These are phyloP conservation scores for Tricholoma sp. DNA, from an alignment of 768 basidiomycete genomes.

Conservation along the genomic window DNA sequence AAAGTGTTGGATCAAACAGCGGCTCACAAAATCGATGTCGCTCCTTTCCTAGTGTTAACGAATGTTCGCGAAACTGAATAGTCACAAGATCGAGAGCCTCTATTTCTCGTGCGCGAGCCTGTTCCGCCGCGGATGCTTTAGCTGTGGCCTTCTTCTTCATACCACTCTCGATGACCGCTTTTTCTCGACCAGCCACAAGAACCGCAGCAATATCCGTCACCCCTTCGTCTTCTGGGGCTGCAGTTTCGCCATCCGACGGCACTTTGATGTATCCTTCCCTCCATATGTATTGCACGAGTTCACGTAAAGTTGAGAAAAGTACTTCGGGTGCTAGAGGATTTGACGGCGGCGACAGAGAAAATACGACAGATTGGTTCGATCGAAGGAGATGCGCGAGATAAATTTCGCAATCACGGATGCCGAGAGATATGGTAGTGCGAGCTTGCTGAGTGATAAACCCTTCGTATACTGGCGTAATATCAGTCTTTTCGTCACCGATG, in stretches of 20 bases:
- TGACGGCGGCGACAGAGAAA: conserved; percentile 50
- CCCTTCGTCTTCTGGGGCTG: conserved; percentile 70
- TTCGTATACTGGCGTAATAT: conserved; percentile 75
- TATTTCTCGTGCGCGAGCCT: conserved; percentile 76
- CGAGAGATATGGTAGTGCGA: conserved; percentile 54
- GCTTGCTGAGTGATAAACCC: conserved; percentile 55
- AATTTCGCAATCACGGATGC: conserved; percentile 64
- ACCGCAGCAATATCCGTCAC: conserved; percentile 88
- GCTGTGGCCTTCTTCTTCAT: conserved; percentile 73
- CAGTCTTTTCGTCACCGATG: conserved; percentile 70
- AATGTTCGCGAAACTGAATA: conserved; percentile 63
- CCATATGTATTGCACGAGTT: conserved; percentile 62
- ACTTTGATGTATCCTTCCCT: conserved; percentile 64
- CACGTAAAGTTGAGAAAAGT: conserved; percentile 48
- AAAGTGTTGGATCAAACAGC: conserved; percentile 67
- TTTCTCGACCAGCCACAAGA: conserved; percentile 86
- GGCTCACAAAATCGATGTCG: conserved; percentile 91
- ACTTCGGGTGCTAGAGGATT: conserved; percentile 40
- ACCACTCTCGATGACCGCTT: conserved; percentile 80
- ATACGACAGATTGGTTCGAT: conserved; percentile 59
- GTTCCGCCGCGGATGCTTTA: conserved; percentile 73
- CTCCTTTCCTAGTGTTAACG: conserved; percentile 78
- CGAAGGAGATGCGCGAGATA: conserved; percentile 73
- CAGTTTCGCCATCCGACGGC: conserved; percentile 69
- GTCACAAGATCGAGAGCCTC: conserved; percentile 80